phyloP scores from a whole-genome alignment of 768 basidiomycete genomes.

The Suillus weaverae region DNA sequence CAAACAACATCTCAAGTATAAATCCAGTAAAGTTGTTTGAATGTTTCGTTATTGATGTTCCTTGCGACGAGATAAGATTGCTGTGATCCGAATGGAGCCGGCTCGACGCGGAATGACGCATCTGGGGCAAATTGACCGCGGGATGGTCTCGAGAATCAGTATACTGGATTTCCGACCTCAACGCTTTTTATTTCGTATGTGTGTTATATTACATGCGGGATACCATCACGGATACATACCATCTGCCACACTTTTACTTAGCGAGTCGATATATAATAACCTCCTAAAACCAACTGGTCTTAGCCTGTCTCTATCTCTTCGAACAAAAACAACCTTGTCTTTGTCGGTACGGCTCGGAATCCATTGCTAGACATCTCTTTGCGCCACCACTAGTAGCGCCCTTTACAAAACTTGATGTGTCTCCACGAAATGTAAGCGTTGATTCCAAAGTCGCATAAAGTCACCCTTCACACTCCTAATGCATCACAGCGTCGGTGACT shows the following conservation, averaged over 20 bases:
- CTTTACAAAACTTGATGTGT: constrained; percentile 22
- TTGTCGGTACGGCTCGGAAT: not conserved
- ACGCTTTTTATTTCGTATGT: constrained; percentile 1
- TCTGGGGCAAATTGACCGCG: constrained; percentile 22
- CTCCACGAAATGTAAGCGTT: constrained; percentile 37
- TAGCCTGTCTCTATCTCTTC: not conserved
- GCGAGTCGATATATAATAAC: constrained; percentile 8
- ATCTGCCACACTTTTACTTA: constrained; percentile 19
- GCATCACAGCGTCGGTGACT: constrained; percentile 34
- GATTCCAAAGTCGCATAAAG: not conserved
- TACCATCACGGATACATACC: not conserved
- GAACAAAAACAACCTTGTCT: not conserved
- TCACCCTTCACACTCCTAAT: constrained; percentile 8
- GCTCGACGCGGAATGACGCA: constrained; percentile 28
- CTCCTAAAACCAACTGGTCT: not conserved
- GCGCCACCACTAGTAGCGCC: not conserved
- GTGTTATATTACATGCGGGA: not conserved
- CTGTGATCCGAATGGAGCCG: constrained; percentile 28
- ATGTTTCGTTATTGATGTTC: constrained; percentile 7
- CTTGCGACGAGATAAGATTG: constrained; percentile 27
- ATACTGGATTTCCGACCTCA: constrained; percentile 3
- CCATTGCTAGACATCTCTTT: not conserved
- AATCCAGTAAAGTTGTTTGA: not conserved
- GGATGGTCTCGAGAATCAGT: constrained; percentile 1
- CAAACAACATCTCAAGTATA: constrained; percentile 2